Base-by-base conservation (phyloP, 106 monocot genomes). In the Hemerocallis citrina region DNA sequence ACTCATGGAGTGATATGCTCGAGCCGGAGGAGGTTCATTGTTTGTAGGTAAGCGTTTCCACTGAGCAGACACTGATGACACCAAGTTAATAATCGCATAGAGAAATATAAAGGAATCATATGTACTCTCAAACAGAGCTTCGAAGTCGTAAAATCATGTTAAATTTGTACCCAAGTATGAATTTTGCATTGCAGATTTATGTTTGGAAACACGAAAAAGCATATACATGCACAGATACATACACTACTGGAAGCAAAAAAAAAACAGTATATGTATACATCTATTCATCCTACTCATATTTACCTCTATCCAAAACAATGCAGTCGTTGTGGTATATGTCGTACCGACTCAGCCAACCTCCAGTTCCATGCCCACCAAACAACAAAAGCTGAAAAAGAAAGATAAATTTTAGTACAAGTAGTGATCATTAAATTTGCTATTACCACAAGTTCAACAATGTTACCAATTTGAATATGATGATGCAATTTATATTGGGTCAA, bases 281-380 rank as follows among this genome's bases (percentile, higher is more conserved):
- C 5, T 39, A 17, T 1, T 15, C 22, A 33, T 23, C 54, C 27
- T 21, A n/a, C 20, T 57, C 56, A 46, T 2, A 42, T 43, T 76
- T 75, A 87, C 96, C 87, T 82, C 96, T 84, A 62, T 98, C 96
- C 62, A 98, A 59, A 57, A 98, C 57, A 63, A 82, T 81, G 77
- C 88, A 91, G 23, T 91, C 91, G 77, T 92, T 98, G 70, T 98
- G 67, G 43, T 98, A 98, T 34, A 98, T 55, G 22, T 98, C 96
- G 65, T 98, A 98, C 25, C 96, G 79, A 75, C 96, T 98, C 43
- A 98, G 82, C 96, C 96, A 98, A 34, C 96, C 96, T 67, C 96
- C 91, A 44, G 83, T 88, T 17, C 96, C 96, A 74, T 98, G 96
- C 25, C 96, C 96, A 67, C 96, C 96, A 79, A 98, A 98, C 39